These are phyloP conservation scores for Colletotrichum coccodes DNA, from an alignment of 2,329 filamentous ascomycete species.

Conservation along the genomic window DNA sequence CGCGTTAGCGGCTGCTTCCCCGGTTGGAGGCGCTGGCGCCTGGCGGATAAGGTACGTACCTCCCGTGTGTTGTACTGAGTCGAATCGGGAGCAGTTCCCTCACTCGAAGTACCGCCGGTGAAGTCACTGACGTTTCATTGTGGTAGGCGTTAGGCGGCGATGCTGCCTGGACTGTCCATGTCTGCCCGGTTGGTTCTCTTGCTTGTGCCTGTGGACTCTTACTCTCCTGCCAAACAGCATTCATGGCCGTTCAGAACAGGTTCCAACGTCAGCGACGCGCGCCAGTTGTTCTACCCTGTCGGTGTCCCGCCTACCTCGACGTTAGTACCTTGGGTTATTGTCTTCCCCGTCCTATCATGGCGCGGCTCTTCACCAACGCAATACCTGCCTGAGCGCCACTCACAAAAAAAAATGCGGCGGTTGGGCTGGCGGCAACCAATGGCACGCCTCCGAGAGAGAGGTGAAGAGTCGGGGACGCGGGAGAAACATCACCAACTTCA, in stretches of 20 bases:
- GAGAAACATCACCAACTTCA: constrained; percentile 30
- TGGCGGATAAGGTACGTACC: constrained; percentile 8
- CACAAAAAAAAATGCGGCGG: constrained; percentile 18
- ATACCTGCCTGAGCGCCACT: background rate
- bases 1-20: constrained; percentile 8
- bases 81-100: background rate
- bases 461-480: background rate
- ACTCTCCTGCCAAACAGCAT: constrained; percentile 7
- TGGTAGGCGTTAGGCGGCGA: constrained; percentile 29
- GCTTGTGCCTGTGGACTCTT: background rate
- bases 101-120: constrained; percentile 4
- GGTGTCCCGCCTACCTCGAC: background rate
- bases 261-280: background rate
- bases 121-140: constrained; percentile 26
- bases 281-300: constrained; percentile 2
- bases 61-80: background rate
- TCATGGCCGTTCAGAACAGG: constrained; percentile 2
- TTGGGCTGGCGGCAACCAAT: constrained; percentile 30
- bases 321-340: background rate
- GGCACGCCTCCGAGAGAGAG: constrained; percentile 32
- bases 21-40: constrained; percentile 13
- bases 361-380: constrained; percentile 2
- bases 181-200: background rate
- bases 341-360: constrained; percentile 18
- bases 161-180: constrained; percentile 31